A percentile compares a stretch with the other conserved stretches of the same genome.
phyloP scores from a whole-genome alignment of 2,329 filamentous ascomycete species.

The Meredithiella fracta region DNA sequence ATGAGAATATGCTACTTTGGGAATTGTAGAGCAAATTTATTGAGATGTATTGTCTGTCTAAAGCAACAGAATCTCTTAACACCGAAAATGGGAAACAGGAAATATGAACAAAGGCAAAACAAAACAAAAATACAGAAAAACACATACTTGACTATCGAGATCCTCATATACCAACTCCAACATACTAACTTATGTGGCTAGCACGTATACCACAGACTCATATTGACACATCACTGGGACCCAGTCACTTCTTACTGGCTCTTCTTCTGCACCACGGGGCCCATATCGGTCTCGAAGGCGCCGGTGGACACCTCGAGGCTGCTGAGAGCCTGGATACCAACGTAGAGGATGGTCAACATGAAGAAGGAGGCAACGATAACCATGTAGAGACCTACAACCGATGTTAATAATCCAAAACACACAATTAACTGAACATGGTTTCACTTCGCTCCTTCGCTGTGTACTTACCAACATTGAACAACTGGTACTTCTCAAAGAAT shows the following conservation, averaged over 20 bases:
- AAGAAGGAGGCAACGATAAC: slow-evolving; percentile 54
- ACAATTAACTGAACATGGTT: no score
- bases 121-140: not conserved
- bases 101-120: not conserved
- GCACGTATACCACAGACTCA: not conserved
- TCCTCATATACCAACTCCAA: not conserved
- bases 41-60: not conserved
- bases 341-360: slow-evolving; percentile 59
- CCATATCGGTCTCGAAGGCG: slow-evolving; percentile 92
- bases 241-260: slow-evolving; percentile 15
- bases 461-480: slow-evolving; percentile 65
- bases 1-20: not conserved
- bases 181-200: not conserved
- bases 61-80: not conserved
- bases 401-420: not conserved
- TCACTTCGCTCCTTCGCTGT: not conserved
- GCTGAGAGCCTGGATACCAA: slow-evolving; percentile 58
- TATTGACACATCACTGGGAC: not conserved
- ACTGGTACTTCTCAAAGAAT: slow-evolving; percentile 87
- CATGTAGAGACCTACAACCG: slow-evolving; percentile 68
- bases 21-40: not conserved
- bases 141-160: not conserved
- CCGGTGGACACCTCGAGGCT: slow-evolving; percentile 83
- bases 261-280: slow-evolving; percentile 77
- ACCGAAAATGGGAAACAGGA: not conserved